phyloP scores from a whole-genome alignment of 257 asterid species.

The Anisodus tanguticus region DNA sequence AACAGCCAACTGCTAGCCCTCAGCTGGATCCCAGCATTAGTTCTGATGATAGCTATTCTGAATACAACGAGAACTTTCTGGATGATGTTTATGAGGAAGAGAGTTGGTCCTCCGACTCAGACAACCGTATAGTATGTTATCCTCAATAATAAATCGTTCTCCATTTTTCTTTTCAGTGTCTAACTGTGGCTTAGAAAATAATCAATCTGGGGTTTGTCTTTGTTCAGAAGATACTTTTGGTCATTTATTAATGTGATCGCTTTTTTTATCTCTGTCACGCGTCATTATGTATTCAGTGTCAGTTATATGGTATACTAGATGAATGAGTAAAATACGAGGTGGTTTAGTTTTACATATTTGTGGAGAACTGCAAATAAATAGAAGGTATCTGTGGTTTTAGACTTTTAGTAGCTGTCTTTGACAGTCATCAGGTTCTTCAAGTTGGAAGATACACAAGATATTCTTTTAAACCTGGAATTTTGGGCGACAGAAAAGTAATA shows the following conservation, averaged over 20 bases:
- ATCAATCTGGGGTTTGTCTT: conserved; percentile 8
- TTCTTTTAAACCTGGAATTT: background rate
- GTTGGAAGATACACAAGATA: background rate
- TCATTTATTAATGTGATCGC: background rate
- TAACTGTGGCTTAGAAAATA: background rate
- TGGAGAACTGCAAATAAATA: background rate
- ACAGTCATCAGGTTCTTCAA: background rate
- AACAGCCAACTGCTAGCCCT: conserved; percentile 45
- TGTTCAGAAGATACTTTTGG: background rate
- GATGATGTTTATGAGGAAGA: conserved; percentile 65
- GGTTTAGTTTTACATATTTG: conserved; percentile 2
- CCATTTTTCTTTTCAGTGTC: background rate
- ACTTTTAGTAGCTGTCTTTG: background rate
- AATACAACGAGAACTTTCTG: conserved; percentile 51
- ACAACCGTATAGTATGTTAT: conserved; percentile 48
- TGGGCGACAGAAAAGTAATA: background rate
- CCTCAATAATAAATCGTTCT: background rate
- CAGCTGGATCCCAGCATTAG: conserved; percentile 43
- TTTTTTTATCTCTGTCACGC: background rate
- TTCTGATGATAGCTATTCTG: conserved; percentile 68
- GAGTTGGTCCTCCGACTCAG: conserved; percentile 57
- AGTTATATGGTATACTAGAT: conserved; percentile 11
- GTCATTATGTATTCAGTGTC: background rate
- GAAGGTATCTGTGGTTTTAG: background rate
- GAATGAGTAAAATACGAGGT: background rate